These are phyloP conservation scores for Prunus fruticosa DNA, from an alignment of 306 rosid species.

Conservation along the genomic window DNA sequence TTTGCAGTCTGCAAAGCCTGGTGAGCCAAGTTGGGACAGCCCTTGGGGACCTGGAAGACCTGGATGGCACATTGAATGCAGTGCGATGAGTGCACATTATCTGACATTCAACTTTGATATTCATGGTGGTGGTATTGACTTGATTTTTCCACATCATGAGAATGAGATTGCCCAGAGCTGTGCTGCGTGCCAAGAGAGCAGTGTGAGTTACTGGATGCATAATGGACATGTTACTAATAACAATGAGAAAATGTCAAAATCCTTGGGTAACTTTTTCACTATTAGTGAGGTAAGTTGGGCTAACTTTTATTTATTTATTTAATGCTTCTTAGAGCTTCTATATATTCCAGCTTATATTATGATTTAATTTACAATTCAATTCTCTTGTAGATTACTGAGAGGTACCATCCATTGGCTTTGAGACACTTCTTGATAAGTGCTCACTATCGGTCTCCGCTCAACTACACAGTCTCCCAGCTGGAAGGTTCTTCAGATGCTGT, in stretches of 20 bases:
- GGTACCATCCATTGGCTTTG: slow-evolving; percentile 84
- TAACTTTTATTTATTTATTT: not conserved
- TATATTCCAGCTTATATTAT: slow-evolving; percentile 17
- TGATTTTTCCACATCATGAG: slow-evolving; percentile 98
- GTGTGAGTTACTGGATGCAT: slow-evolving; percentile 83
- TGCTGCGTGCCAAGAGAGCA: slow-evolving; percentile 77
- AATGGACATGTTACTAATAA: slow-evolving; percentile 94
- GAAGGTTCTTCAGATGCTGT: slow-evolving; percentile 83
- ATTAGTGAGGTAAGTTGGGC: slow-evolving; percentile 71
- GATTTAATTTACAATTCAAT: slow-evolving; percentile 16
- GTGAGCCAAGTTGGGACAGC: slow-evolving; percentile 97
- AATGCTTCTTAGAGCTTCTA: slow-evolving; percentile 12
- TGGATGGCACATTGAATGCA: slow-evolving; percentile 99
- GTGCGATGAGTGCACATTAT: slow-evolving; percentile 96
- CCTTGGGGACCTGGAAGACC: slow-evolving; percentile 98
- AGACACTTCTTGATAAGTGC: slow-evolving; percentile 82
- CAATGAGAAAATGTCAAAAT: slow-evolving; percentile 93
- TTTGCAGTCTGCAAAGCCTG: slow-evolving; percentile 86
- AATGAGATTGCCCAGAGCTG: slow-evolving; percentile 94
- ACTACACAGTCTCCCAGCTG: slow-evolving; percentile 67
- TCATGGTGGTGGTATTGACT: slow-evolving; percentile 97
- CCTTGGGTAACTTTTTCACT: slow-evolving; percentile 91
- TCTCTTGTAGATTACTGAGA: slow-evolving; percentile 62
- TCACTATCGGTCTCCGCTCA: slow-evolving; percentile 83
- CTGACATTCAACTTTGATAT: slow-evolving; percentile 78